Evolutionary conservation across 441 rosid genomes (phyloP).

Genomic region (Mallotus japonicus): DNA sequence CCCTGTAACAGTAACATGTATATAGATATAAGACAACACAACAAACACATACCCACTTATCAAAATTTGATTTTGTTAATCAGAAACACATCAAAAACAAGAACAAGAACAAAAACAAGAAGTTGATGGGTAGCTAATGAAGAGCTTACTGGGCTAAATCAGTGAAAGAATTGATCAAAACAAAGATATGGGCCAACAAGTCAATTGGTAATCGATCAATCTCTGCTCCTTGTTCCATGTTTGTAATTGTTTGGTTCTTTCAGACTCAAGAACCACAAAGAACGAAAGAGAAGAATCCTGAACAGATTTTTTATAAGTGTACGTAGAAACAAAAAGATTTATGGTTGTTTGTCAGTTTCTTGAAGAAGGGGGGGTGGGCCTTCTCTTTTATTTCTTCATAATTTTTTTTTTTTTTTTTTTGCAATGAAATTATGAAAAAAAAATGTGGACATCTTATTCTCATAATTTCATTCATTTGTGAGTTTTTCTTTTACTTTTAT

Average conservation of each 20-base stretch:
- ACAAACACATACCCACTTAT: constrained; percentile 12
- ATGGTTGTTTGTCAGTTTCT: background rate
- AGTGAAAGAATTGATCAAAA: constrained; percentile 62
- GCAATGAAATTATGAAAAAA: background rate
- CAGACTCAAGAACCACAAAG: background rate
- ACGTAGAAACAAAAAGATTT: constrained; percentile 4
- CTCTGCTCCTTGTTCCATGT: constrained; percentile 52
- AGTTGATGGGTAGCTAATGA: background rate
- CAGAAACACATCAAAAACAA: background rate
- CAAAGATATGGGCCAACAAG: constrained; percentile 65
- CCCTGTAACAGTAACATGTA: constrained; percentile 37
- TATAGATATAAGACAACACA: background rate
- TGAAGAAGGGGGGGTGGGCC: background rate
- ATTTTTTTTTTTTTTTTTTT: background rate
- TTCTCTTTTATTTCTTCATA: background rate
- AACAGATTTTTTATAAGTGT: background rate
- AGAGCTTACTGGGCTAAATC: constrained; percentile 70
- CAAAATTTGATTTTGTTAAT: background rate
- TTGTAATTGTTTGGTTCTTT: background rate
- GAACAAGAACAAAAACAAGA: background rate
- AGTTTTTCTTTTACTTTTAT: too few relatives aligned
- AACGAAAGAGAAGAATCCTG: background rate
- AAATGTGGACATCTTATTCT: constrained; percentile 56
- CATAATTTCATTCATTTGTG: constrained; percentile 30
- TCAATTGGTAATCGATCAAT: constrained; percentile 78